Percentiles rank a stretch among this genome's conserved stretches.
These are phyloP conservation scores for Neodidymelliopsis sp. DNA, from an alignment of 2,329 filamentous ascomycete species.

Conservation along the genomic window DNA sequence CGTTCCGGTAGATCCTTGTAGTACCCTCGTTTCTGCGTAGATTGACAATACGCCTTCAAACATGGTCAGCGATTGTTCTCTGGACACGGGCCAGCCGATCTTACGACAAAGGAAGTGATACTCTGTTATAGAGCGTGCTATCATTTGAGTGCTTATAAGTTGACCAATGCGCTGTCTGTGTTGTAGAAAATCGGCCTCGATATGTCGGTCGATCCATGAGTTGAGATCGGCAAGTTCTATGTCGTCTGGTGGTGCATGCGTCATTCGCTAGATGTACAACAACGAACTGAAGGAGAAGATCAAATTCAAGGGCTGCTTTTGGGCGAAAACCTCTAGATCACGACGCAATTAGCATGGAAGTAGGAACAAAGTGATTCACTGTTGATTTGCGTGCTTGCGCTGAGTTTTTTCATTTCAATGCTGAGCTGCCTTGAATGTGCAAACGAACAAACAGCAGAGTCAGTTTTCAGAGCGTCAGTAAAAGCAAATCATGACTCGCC, in stretches of 20 bases:
- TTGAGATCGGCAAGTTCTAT: slow-evolving; percentile 7
- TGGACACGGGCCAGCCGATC: not conserved
- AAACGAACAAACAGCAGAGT: no score
- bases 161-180: slow-evolving; percentile 6
- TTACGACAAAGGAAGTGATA: slow-evolving; percentile 11
- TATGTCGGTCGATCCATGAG: slow-evolving; percentile 13
- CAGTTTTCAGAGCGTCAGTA: no score
- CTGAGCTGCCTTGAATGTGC: no score
- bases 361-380: no score
- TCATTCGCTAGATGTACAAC: not conserved
- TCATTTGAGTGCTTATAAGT: slow-evolving; percentile 10
- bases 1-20: not conserved
- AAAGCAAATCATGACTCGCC: no score
- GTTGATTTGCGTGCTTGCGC: no score
- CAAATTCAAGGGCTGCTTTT: no score
- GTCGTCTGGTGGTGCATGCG: slow-evolving; percentile 6
- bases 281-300: no score
- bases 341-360: no score
- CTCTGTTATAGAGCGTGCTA: slow-evolving; percentile 9
- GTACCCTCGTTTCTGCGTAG: slow-evolving; percentile 5
- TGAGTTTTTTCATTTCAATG: no score
- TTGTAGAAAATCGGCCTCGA: not conserved
- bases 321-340: no score
- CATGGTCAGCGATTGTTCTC: not conserved
- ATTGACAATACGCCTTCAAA: slow-evolving; percentile 8